Base-by-base conservation (phyloP, 192 early-diverging fungal species). In the Jimgerdemannia flammicorona region DNA sequence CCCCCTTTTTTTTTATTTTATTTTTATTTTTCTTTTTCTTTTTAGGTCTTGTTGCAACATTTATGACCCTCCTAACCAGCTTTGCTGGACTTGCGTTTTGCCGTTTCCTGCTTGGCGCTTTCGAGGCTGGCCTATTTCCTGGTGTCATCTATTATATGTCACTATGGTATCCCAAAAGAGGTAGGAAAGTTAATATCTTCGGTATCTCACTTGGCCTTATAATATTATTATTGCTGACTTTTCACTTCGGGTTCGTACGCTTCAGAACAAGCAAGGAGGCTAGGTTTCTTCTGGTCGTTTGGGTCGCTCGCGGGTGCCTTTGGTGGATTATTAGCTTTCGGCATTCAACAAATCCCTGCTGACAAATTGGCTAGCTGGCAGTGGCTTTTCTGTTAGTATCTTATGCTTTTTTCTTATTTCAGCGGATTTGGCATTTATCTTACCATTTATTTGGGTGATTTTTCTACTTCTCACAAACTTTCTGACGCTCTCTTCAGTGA, bases 241-340 rank as follows among this genome's bases (percentile, higher is more conserved):
- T 67, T 72, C 64, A 29, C 29, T 29, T 29, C 29, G 29, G 29
- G 29, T 29, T 29, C 29, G 0, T 29, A 29, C 29, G 29, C n/a
- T 29, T 29, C 29, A 10, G 90, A 91, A 70, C 81, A 84, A 19
- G 84, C 82, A 17, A 72, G 80, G 40, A 80, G 88, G 41, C 78
- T 86, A 42, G 87, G 85, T 64, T 67, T 83, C 4, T 88, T 87
- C 68, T 87, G 83, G 78, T 79, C 82, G 70, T 86, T 83, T 11
- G 72, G 81, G 1, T 81, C 81, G 1, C 82, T 90, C 68, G 87
- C 87, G 40, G 84, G 85, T 19, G 85, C 85, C 14, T 84, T 91
- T 79, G 89, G 89, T 9, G 91, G 89, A 11, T 76, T 92, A 0
- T 66, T 91, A 19, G 89, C 90, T 43, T 90, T 88, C 74, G 86